A percentile compares a stretch with the other conserved stretches of the same genome.
Evolutionary conservation across 768 basidiomycete genomes (phyloP).

Genomic region (Pluteus cervinus): DNA sequence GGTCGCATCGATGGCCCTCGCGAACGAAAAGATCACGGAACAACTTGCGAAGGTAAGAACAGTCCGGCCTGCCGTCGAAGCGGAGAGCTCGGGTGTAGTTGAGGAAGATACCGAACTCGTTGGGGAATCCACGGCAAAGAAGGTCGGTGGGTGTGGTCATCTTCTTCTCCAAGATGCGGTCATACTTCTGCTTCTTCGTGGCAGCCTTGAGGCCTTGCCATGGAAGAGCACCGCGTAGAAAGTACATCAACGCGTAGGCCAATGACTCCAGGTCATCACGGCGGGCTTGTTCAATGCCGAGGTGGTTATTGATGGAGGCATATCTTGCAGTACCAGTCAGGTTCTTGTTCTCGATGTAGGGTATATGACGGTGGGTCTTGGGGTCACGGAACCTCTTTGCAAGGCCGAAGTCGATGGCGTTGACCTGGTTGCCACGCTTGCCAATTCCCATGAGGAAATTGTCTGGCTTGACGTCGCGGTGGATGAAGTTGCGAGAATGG

Average conservation of each 20-base stretch:
- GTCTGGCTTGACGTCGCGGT: constrained; percentile 97
- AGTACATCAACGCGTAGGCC: constrained; percentile 99
- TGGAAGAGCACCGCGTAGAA: constrained; percentile 93
- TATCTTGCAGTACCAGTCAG: constrained; percentile 97
- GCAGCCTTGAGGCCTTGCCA: constrained; percentile 99
- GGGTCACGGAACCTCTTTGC: constrained; percentile 99
- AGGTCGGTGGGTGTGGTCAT: constrained; percentile 97
- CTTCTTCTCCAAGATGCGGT: constrained; percentile 99
- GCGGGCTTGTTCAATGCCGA: constrained; percentile 96
- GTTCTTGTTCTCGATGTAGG: constrained; percentile 99
- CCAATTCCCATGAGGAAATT: constrained; percentile 99
- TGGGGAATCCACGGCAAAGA: constrained; percentile 98
- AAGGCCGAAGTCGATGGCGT: constrained; percentile 95
- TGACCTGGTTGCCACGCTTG: constrained; percentile 99
- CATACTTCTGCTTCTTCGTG: constrained; percentile 99
- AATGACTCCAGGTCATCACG: constrained; percentile 97
- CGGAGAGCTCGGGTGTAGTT: constrained; percentile 98
- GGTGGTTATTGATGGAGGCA: constrained; percentile 97
- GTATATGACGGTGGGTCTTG: constrained; percentile 98
- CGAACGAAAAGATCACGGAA: constrained; percentile 97
- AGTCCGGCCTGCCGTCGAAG: constrained; percentile 99
- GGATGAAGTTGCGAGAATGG: constrained; percentile 97
- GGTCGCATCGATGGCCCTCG: constrained; percentile 96
- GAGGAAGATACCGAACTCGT: constrained; percentile 97
- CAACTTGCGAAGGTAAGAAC: constrained; percentile 97